A percentile compares a stretch with the other conserved stretches of the same genome.
These are phyloP conservation scores for Funneliformis geosporum DNA, from an alignment of 192 early-diverging fungal genomes.

Conservation along the genomic window DNA sequence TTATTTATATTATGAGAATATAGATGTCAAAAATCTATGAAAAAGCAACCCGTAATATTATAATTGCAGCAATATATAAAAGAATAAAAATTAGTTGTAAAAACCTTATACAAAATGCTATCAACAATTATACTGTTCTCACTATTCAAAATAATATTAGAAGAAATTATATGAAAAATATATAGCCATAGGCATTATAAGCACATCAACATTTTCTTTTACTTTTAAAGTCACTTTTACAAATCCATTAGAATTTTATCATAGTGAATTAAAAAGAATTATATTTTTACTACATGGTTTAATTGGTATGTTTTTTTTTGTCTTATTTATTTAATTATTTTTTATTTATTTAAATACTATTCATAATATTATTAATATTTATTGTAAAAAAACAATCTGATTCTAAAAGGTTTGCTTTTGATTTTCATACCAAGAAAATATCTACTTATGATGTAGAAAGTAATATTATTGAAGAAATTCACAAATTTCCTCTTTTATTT, in stretches of 20 bases:
- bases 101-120: not conserved
- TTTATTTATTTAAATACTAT: too few relatives aligned
- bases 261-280: slow-evolving; percentile 5
- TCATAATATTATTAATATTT: not conserved
- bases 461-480: slow-evolving; percentile 8
- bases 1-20: slow-evolving; percentile 22
- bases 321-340: too few relatives aligned
- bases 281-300: not conserved
- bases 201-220: too few relatives aligned
- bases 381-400: not conserved
- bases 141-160: too few relatives aligned
- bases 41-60: not conserved
- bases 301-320: too few relatives aligned
- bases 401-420: not conserved
- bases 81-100: not conserved
- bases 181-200: too few relatives aligned
- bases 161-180: too few relatives aligned
- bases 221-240: too few relatives aligned
- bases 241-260: slow-evolving; percentile 1
- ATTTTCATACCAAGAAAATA: not conserved
- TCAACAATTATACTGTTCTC: too few relatives aligned
- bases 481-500: not conserved
- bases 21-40: not conserved
- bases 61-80: not conserved
- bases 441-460: not conserved